Base-by-base conservation (phyloP, 371 early-diverging fungal species). In the Circinella umbellata region DNA sequence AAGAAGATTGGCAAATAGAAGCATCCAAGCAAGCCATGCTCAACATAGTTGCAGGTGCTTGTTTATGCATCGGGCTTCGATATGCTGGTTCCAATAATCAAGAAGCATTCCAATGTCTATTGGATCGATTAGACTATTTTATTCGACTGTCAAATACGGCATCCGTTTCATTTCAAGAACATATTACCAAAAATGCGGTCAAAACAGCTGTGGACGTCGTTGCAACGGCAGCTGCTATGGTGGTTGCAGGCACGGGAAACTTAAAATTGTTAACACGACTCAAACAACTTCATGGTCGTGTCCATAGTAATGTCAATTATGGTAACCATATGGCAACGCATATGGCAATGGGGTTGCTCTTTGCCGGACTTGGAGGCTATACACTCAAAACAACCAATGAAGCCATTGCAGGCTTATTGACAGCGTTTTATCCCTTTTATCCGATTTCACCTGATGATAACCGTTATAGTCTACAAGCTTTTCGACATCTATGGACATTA, bases 401-500 rank as follows among this genome's bases (percentile, higher is more conserved):
- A 65, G 87, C 92, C 3, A 88, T 93, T 39, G 94, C 93, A 1
- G 88, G 85, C 0, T 77, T 97, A 5, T 66, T 94, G 4, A 88
- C 90, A 57, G 82, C 94, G 0, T 82, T 95, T 13, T 96, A 90
- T 72, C 96, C 96, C 13, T 83, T 90, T n/a, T 93, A 88, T 36
- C 94, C 95, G 0, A 79, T 73, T n/a, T 72, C 76, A 4, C 79
- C 88, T 0, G 73, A 72, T 10, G 95, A 95, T 74, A 94, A 96
- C 69, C 76, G 86, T 38, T 85, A 86, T 27, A 95, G 96, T 73
- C 66, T 93, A 47, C 96, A 96, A 73, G 89, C 90, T 0, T 89
- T 95, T 75, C 81, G 98, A 34, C 96, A 96, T 79, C 69, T 97
- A 39, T 97, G 98, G 98, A 89, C 89, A 0, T 71, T 96, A 48